These are phyloP conservation scores for Trichoderma atroviride DNA, from an alignment of 2,329 filamentous ascomycete genomes.

Conservation along the genomic window DNA sequence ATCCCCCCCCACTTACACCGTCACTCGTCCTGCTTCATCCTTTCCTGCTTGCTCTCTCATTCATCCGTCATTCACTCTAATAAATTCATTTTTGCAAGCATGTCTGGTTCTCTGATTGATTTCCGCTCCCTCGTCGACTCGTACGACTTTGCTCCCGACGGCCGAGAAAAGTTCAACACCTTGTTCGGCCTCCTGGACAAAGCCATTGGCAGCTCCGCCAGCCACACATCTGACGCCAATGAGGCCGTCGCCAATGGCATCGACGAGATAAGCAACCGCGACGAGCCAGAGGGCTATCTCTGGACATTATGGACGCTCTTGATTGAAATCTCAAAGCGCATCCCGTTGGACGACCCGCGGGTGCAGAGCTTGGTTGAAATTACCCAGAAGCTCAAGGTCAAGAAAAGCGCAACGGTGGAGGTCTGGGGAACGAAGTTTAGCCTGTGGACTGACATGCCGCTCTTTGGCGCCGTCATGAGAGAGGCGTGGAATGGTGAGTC, in stretches of 20 bases:
- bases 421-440: slow-evolving; percentile 35
- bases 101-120: slow-evolving; percentile 1
- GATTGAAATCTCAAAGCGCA: slow-evolving; percentile 32
- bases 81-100: background rate
- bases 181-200: slow-evolving; percentile 34
- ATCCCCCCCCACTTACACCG: background rate
- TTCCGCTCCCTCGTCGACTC: background rate
- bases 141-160: background rate
- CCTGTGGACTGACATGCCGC: slow-evolving; percentile 39
- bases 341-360: slow-evolving; percentile 35
- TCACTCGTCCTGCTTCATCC: background rate
- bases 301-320: slow-evolving; percentile 38
- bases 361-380: slow-evolving; percentile 33
- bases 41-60: background rate
- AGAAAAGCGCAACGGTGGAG: slow-evolving; percentile 32
- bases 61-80: background rate
- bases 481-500: slow-evolving; percentile 38
- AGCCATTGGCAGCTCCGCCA: slow-evolving; percentile 31
- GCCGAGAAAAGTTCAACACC: background rate
- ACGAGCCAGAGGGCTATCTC: slow-evolving; percentile 34
- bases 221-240: slow-evolving; percentile 28
- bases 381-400: slow-evolving; percentile 32
- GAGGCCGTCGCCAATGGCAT: slow-evolving; percentile 33
- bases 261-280: slow-evolving; percentile 33
- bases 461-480: slow-evolving; percentile 37